These are phyloP conservation scores for Metschnikowia bowlesiae DNA, from an alignment of 805 yeast genomes.

Conservation along the genomic window DNA sequence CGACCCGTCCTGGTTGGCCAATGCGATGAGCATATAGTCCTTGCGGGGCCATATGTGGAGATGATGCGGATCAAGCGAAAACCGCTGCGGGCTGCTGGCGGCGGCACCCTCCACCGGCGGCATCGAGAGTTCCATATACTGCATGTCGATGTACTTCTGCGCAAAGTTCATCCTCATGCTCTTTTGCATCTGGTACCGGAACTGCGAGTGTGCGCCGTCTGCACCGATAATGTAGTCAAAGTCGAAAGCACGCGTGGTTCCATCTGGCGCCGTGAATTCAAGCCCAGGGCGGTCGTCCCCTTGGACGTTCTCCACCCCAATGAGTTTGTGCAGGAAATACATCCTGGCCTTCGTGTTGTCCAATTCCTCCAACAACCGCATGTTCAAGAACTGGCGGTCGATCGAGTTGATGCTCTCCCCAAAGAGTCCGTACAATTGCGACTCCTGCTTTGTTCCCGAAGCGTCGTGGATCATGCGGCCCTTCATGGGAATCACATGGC, in stretches of 20 bases:
- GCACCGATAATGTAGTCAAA: slow-evolving; percentile 72
- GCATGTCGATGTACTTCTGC: slow-evolving; percentile 79
- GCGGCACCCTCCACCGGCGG: slow-evolving; percentile 44
- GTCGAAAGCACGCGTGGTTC: slow-evolving; percentile 18
- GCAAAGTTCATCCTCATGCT: slow-evolving; percentile 60
- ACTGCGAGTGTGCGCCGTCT: slow-evolving; percentile 79
- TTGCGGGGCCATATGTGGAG: slow-evolving; percentile 92
- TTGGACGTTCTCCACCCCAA: slow-evolving; percentile 28
- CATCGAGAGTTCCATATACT: slow-evolving; percentile 75
- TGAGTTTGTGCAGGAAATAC: slow-evolving; percentile 55
- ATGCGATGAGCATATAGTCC: slow-evolving; percentile 82
- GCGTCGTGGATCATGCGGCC: slow-evolving; percentile 86
- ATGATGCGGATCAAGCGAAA: slow-evolving; percentile 64
- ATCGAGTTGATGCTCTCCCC: slow-evolving; percentile 86
- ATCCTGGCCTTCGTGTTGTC: slow-evolving; percentile 41
- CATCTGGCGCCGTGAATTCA: slow-evolving; percentile 19
- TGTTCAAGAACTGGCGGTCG: slow-evolving; percentile 69
- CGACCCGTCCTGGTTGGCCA: slow-evolving; percentile 80
- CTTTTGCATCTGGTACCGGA: slow-evolving; percentile 65
- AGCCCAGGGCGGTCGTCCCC: slow-evolving; percentile 19
- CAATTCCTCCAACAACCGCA: slow-evolving; percentile 58
- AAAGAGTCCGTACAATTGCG: slow-evolving; percentile 73
- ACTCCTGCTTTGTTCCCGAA: slow-evolving; percentile 51
- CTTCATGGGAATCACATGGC: slow-evolving; percentile 72
- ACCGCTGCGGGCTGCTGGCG: slow-evolving; percentile 29